phyloP scores from a whole-genome alignment of 495 filamentous ascomycete species.

The Penicillium crystallinum region DNA sequence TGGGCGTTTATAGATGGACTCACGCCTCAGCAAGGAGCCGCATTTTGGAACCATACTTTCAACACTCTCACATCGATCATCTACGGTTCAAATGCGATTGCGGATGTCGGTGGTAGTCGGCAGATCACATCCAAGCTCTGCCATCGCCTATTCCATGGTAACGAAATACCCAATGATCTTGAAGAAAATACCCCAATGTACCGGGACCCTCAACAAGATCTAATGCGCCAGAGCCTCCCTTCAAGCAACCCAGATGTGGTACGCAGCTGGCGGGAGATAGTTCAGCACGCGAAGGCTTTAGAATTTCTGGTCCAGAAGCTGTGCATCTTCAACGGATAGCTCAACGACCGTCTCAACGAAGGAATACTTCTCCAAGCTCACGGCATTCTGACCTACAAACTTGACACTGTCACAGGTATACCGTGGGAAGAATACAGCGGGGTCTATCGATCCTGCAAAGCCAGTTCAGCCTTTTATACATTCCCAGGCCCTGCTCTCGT shows the following conservation, averaged over 20 bases:
- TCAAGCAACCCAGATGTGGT: slow-evolving; percentile 5
- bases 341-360: slow-evolving; percentile 28
- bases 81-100: slow-evolving; percentile 12
- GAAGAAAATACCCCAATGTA: not conserved
- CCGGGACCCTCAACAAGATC: not conserved
- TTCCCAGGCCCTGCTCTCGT: slow-evolving; percentile 16
- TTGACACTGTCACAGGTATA: slow-evolving; percentile 10
- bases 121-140: slow-evolving; percentile 1
- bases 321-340: slow-evolving; percentile 9
- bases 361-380: slow-evolving; percentile 29
- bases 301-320: slow-evolving; percentile 19
- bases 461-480: slow-evolving; percentile 13
- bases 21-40: not conserved
- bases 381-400: slow-evolving; percentile 20
- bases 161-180: not conserved
- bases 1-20: not conserved
- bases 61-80: slow-evolving; percentile 3
- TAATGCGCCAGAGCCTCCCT: not conserved
- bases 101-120: not conserved
- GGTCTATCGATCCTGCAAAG: slow-evolving; percentile 19
- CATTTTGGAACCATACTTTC: not conserved
- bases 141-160: not conserved
- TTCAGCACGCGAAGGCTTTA: slow-evolving; percentile 33
- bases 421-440: slow-evolving; percentile 21
- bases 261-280: slow-evolving; percentile 22